Evolutionary conservation across 352 stramenopile species (phyloP).

Genomic region (Pythium sp.): DNA sequence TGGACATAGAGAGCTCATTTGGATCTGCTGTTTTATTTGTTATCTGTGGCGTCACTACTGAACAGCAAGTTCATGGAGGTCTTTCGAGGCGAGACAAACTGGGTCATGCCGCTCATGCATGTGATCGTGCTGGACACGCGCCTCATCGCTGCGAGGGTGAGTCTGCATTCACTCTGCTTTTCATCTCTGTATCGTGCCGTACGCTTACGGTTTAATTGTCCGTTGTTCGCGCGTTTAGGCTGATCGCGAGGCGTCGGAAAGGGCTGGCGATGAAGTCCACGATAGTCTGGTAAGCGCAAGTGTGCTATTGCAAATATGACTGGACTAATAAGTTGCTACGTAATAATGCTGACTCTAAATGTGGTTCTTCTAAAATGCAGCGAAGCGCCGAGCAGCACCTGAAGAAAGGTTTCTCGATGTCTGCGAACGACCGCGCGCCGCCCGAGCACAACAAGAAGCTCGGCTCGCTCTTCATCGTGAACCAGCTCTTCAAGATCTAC

Average conservation of each 20-base stretch:
- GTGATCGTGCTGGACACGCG: slow-evolving; percentile 78
- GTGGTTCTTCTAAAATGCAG: slow-evolving; percentile 12
- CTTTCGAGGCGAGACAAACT: slow-evolving; percentile 82
- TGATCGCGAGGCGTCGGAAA: slow-evolving; percentile 58
- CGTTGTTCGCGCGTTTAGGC: slow-evolving; percentile 29
- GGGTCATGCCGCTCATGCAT: slow-evolving; percentile 82
- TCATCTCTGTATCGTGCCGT: neutral
- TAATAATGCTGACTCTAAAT: neutral
- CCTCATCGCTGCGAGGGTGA: slow-evolving; percentile 57
- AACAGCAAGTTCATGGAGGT: slow-evolving; percentile 85
- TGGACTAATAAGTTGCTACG: neutral
- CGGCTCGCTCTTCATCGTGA: slow-evolving; percentile 90
- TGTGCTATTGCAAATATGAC: neutral
- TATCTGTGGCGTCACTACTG: neutral
- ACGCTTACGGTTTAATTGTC: neutral
- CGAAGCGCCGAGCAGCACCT: slow-evolving; percentile 81
- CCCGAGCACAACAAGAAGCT: slow-evolving; percentile 84
- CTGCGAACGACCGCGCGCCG: slow-evolving; percentile 76
- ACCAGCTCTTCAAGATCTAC: slow-evolving; percentile 97
- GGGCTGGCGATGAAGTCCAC: slow-evolving; percentile 69
- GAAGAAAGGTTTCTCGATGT: slow-evolving; percentile 86
- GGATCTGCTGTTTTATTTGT: neutral
- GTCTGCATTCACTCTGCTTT: slow-evolving; percentile 8
- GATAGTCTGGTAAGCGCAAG: slow-evolving; percentile 47
- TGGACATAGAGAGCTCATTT: neutral